A percentile compares a stretch with the other conserved stretches of the same genome.
These are phyloP conservation scores for Spinacia oleracea DNA, from an alignment of 179 eudicot species.

Conservation along the genomic window DNA sequence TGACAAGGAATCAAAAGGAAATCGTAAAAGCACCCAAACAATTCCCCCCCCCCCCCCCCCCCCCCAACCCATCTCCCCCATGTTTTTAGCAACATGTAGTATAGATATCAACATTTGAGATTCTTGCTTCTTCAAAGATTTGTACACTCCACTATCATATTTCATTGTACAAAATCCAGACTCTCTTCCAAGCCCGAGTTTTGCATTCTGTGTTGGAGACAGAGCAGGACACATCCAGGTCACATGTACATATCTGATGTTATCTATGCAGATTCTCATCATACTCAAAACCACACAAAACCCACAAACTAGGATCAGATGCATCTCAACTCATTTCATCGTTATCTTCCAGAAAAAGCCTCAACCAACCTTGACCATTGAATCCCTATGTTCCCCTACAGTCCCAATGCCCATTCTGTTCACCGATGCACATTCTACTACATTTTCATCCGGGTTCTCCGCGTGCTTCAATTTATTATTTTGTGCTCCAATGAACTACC, in stretches of 20 bases:
- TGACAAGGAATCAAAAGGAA: neutral
- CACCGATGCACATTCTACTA: too few relatives aligned
- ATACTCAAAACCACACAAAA: neutral
- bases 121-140: neutral
- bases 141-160: neutral
- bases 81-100: neutral
- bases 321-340: too few relatives aligned
- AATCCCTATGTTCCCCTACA: too few relatives aligned
- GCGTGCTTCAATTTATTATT: too few relatives aligned
- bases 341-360: too few relatives aligned
- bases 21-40: neutral
- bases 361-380: too few relatives aligned
- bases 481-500: neutral
- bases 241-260: neutral
- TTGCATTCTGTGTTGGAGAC: neutral
- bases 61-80: neutral
- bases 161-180: neutral
- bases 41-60: neutral
- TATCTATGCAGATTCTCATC: neutral
- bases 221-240: neutral
- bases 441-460: too few relatives aligned
- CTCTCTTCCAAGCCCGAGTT: neutral
- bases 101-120: neutral
- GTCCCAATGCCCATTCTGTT: too few relatives aligned
- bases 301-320: neutral